These are phyloP conservation scores for Phellopilus nigrolimitatus DNA, from an alignment of 1,284 basidiomycete species.

Conservation along the genomic window DNA sequence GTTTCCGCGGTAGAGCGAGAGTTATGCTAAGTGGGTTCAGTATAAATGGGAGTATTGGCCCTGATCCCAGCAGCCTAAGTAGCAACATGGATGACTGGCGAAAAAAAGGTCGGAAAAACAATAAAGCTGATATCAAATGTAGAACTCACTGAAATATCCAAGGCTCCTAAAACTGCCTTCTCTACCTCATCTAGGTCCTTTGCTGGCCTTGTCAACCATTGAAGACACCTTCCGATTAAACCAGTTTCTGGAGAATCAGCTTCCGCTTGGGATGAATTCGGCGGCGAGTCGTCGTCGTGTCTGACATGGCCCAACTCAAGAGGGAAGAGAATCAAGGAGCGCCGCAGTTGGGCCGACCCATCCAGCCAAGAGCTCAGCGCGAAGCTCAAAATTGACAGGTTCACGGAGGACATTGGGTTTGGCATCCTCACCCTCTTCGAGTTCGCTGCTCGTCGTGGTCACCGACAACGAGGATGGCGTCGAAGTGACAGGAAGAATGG, in stretches of 20 bases:
- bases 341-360: constrained; percentile 24
- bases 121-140: not conserved
- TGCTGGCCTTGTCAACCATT: constrained; percentile 20
- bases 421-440: no score
- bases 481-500: not conserved
- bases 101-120: not conserved
- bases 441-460: not conserved
- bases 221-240: constrained; percentile 6
- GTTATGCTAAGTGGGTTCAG: constrained; percentile 25
- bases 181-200: constrained; percentile 22
- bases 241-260: not conserved
- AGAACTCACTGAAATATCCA: constrained; percentile 22
- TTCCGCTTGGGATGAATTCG: not conserved
- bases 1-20: constrained; percentile 21
- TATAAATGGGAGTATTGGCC: constrained; percentile 25
- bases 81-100: constrained; percentile 26
- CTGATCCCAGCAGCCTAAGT: constrained; percentile 23
- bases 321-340: constrained; percentile 21
- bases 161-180: constrained; percentile 19
- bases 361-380: constrained; percentile 26
- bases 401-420: constrained; percentile 11
- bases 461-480: not conserved
- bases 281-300: constrained; percentile 5
- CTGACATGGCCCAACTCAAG: constrained; percentile 11
- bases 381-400: constrained; percentile 18